Evolutionary conservation across 345 rosid genomes (phyloP), one percentile per base, ranked within the genome.

Genomic region (Brassica incana): DNA sequence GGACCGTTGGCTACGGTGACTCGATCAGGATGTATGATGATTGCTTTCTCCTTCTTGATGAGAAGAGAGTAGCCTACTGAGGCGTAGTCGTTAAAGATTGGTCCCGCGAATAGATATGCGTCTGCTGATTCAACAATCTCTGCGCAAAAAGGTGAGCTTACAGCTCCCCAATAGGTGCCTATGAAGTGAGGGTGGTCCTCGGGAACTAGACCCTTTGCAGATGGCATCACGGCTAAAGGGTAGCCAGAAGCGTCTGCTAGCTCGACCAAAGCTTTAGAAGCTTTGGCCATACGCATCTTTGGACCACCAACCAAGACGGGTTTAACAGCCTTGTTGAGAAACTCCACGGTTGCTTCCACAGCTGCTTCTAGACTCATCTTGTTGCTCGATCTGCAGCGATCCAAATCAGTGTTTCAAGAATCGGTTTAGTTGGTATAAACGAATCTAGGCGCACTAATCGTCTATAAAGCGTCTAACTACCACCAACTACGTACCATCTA

Each of bases 221-320:
- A 7, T 2, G 68, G 68, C 68, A 65, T 65, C 12, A 65, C 45
- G 12, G 68, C 68, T 33, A 65, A n/a, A 1, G 45, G 25, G 23
- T 64, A 64, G 20, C 67, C 43, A 3, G 67, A 64, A 32, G 67
- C 67, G 20, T 64, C 23, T 0, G 67, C 43, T 30, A 64, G 38
- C 20, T 64, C 67, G 20, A 64, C 43, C 5, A 64, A 32, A n/a
- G 67, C 67, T 5, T 64, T 32, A 14, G 20, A 4, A 18, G 67
- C 67, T 64, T 64, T 64, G 11, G 67, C 20, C 67, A 64, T 33
- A 64, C 67, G 67, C 67, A 64, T 30, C 20, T 64, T 64, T 0
- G 67, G 67, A 64, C 67, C 67, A 64, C 67, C 67, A 1, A 64
- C 67, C 67, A 64, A 30, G 43, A 64, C 67, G 2, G 67, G 67